Percentiles rank a stretch among this genome's conserved stretches.
phyloP scores from a whole-genome alignment of 2,329 filamentous ascomycete species.

The Mariannaea sp. region DNA sequence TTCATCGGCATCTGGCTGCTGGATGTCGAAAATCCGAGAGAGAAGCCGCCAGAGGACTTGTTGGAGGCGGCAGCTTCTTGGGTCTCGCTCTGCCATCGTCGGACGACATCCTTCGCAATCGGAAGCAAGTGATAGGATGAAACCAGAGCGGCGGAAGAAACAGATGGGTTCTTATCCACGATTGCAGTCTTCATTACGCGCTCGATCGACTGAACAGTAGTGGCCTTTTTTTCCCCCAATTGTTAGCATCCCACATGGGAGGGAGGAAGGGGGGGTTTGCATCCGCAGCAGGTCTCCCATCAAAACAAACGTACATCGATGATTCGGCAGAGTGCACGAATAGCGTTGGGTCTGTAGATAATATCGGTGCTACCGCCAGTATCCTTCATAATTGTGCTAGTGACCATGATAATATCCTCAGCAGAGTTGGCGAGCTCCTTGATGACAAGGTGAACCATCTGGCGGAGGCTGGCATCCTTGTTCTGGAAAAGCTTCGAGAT shows the following conservation, averaged over 20 bases:
- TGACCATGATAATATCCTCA: constrained; percentile 99
- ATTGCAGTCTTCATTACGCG: constrained; percentile 99
- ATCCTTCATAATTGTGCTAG: constrained; percentile 99
- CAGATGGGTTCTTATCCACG: constrained; percentile 97
- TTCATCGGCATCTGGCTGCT: constrained; percentile 76
- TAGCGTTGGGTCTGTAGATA: constrained; percentile 93
- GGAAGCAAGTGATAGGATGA: constrained; percentile 98
- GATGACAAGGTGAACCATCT: constrained; percentile 98
- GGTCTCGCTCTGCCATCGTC: constrained; percentile 97
- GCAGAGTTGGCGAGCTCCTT: constrained; percentile 96
- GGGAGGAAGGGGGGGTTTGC: constrained; percentile 28
- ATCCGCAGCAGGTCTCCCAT: constrained; percentile 19
- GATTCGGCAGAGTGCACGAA: constrained; percentile 91
- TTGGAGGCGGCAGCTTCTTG: constrained; percentile 91
- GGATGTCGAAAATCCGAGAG: constrained; percentile 86
- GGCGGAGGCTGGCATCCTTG: constrained; percentile 95
- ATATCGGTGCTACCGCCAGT: constrained; percentile 94
- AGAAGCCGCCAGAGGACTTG: constrained; percentile 89
- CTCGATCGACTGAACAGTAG: constrained; percentile 96
- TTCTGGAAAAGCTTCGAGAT: constrained; percentile 99
- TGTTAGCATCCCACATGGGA: constrained; percentile 41
- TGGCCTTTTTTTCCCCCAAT: constrained; percentile 69
- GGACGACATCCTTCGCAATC: constrained; percentile 91
- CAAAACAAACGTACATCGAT: constrained; percentile 75
- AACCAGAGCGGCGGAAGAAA: constrained; percentile 92